These are phyloP conservation scores for Hypomyces perniciosus DNA, from an alignment of 2,329 filamentous ascomycete genomes.

Conservation along the genomic window DNA sequence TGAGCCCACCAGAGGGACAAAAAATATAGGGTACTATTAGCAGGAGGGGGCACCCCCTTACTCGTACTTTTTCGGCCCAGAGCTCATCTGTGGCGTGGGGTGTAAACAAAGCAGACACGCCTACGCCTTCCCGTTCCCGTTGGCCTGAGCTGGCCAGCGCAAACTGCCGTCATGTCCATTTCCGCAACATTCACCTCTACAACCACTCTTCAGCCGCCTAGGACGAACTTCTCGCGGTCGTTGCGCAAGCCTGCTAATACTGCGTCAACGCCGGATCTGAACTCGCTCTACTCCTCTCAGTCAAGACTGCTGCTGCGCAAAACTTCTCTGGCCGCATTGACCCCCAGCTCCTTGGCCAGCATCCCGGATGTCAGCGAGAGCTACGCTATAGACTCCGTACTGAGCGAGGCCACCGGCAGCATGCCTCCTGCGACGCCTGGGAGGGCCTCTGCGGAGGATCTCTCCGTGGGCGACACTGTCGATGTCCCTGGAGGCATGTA, in stretches of 20 bases:
- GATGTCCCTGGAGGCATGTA: conserved; percentile 93
- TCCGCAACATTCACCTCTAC: conserved; percentile 16
- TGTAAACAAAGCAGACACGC: conserved; percentile 15
- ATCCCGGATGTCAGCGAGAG: conserved; percentile 62
- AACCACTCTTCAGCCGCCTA: conserved; percentile 13
- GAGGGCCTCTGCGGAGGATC: conserved; percentile 42
- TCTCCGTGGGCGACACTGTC: conserved; percentile 75
- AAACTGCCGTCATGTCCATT: conserved; percentile 15
- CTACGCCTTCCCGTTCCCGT: neutral
- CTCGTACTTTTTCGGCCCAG: neutral
- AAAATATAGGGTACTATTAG: no score
- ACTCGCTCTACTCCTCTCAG: conserved; percentile 44
- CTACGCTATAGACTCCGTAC: conserved; percentile 54
- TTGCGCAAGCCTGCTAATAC: conserved; percentile 42
- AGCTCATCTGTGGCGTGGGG: conserved; percentile 4
- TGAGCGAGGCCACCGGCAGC: conserved; percentile 28
- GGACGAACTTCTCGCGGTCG: conserved; percentile 26
- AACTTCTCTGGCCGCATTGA: conserved; percentile 64
- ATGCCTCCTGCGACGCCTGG: conserved; percentile 49
- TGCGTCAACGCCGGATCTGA: conserved; percentile 55
- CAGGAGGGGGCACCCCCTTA: neutral
- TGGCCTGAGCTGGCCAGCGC: conserved; percentile 4
- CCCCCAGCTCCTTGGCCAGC: conserved; percentile 53
- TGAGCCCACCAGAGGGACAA: neutral
- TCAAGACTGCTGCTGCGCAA: conserved; percentile 58